These are phyloP conservation scores for Corylus heterophylla DNA, from an alignment of 306 rosid genomes.

Conservation along the genomic window DNA sequence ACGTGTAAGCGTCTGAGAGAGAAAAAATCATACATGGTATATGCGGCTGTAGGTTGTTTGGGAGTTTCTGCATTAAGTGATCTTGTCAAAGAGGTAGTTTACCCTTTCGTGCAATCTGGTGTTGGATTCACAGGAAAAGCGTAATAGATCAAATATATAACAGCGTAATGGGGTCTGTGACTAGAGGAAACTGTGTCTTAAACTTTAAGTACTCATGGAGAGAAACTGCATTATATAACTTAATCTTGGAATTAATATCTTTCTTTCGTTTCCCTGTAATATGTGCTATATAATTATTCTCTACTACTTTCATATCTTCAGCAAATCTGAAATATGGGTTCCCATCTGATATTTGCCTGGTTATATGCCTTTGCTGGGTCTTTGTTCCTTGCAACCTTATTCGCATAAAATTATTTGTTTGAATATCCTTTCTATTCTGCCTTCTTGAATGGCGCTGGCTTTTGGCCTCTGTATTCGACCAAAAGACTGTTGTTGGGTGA, in stretches of 20 bases:
- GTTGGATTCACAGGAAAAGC: conserved; percentile 3
- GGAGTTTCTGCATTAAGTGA: conserved; percentile 76
- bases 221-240: background rate
- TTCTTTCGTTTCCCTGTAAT: background rate
- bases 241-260: background rate
- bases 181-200: background rate
- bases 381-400: background rate
- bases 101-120: conserved; percentile 10
- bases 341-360: background rate
- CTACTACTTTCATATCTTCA: background rate
- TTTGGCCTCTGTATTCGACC: conserved; percentile 18
- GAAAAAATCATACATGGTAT: conserved; percentile 81
- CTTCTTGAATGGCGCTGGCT: conserved; percentile 11
- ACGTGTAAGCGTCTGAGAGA: conserved; percentile 71
- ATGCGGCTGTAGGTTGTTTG: conserved; percentile 86
- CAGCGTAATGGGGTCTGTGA: background rate
- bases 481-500: conserved; percentile 19
- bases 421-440: conserved; percentile 9
- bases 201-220: background rate
- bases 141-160: background rate
- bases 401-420: background rate
- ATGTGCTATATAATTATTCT: background rate
- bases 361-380: conserved; percentile 5
- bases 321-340: background rate
- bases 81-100: conserved; percentile 74